Evolutionary conservation across 805 yeast genomes (phyloP), one percentile per base, ranked within the genome.

Genomic region (Dipodascopsis uninucleata): DNA sequence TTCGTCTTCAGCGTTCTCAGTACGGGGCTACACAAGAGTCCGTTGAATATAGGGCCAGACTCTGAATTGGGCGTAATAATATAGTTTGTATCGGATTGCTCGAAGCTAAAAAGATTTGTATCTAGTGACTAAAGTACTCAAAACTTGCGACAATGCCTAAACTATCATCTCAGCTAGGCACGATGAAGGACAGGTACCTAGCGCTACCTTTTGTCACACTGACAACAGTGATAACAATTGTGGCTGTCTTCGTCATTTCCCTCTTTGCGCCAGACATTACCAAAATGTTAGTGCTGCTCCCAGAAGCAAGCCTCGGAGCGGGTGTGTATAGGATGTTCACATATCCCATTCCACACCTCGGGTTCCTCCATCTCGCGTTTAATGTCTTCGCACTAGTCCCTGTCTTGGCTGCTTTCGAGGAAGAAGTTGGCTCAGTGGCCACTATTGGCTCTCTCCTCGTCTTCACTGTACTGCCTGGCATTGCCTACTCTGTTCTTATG

Each of bases 401-500:
- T 6, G 52, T 53, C 2, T 31, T 53, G 43, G 42, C 55, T 9
- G 31, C 46, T 33, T 53, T 53, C 35, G 57, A 53, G 32, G 49
- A 47, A 39, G 48, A 52, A 32, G 47, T 45, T 10, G 57, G 57
- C 17, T 50, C 57, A 3, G 21, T 53, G 17, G 52, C 45, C n/a
- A 52, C 57, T 16, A 52, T 49, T 14, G 52, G 53, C n/a, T 28
- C 39, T 28, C 26, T 53, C 24, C 24, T 43, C 39, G 49, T 45
- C 20, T 44, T 44, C 32, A 43, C 41, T 29, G 44, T 45, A 9
- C 25, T 38, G 5, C 53, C 53, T n/a, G 56, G 51, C 9, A 16
- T 51, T 14, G 49, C 47, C 18, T 51, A 51, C 28, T n/a, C n/a
- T n/a, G 45, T 41, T 5, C 7, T 41, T 10, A 18, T 35, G 25